Percentiles rank a stretch among this genome's conserved stretches.
These are phyloP conservation scores for Rhizopus microsporus DNA, from an alignment of 371 early-diverging fungal species.

Conservation along the genomic window DNA sequence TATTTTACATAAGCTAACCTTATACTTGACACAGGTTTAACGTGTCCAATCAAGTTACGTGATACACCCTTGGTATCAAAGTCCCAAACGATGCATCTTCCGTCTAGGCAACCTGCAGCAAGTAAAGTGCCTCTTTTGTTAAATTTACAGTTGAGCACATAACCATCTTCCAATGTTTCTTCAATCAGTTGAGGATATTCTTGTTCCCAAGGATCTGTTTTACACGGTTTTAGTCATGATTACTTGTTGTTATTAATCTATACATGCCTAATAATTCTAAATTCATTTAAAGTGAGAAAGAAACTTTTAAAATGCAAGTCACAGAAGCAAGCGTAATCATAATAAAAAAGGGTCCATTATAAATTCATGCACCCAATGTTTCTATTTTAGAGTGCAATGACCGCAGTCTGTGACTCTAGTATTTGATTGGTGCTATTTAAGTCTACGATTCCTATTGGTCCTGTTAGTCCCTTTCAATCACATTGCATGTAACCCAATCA, in stretches of 20 bases:
- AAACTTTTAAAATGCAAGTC: background rate
- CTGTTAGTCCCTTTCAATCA: background rate
- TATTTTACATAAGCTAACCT: conserved; percentile 53
- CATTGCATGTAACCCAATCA: conserved; percentile 6
- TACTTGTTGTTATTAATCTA: background rate
- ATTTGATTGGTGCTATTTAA: conserved; percentile 4
- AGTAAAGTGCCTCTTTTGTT: conserved; percentile 76
- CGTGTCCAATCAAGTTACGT: conserved; percentile 73
- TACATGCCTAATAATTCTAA: conserved; percentile 36
- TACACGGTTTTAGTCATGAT: background rate
- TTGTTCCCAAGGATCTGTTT: conserved; percentile 80
- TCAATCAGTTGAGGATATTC: conserved; percentile 83
- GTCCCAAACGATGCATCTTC: conserved; percentile 86
- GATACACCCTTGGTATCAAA: conserved; percentile 80
- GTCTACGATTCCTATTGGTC: background rate
- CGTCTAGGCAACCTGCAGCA: conserved; percentile 82
- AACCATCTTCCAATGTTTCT: conserved; percentile 77
- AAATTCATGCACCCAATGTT: too few species aligned
- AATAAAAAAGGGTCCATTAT: too few species aligned
- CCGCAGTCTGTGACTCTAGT: too few species aligned
- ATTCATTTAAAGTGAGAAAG: conserved; percentile 24
- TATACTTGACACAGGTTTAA: conserved; percentile 69
- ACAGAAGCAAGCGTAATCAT: background rate
- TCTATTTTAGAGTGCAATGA: too few species aligned
- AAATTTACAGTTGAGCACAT: conserved; percentile 64